A percentile compares a stretch with the other conserved stretches of the same genome.
phyloP scores from a whole-genome alignment of 495 filamentous ascomycete species.

The Chaetomium fimeti region DNA sequence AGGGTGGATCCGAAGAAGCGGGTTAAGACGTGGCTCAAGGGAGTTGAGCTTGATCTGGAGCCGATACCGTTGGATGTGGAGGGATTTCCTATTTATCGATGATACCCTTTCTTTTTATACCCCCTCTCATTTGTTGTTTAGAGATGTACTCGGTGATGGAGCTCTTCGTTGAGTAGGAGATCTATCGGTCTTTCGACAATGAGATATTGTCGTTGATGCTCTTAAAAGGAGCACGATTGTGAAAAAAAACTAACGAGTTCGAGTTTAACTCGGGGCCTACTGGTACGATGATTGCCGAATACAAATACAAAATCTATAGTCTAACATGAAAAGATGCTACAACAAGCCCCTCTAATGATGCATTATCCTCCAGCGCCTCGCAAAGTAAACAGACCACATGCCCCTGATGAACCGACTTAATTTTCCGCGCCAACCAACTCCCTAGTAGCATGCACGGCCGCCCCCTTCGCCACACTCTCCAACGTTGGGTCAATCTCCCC shows the following conservation, averaged over 20 bases:
- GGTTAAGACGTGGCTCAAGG: conserved; percentile 30
- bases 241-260: too few species aligned
- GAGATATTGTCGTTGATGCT: too few species aligned
- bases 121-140: not conserved
- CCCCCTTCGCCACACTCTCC: conserved; percentile 11
- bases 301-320: not conserved
- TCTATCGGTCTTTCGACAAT: too few species aligned
- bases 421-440: not conserved
- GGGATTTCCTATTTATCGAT: conserved; percentile 27
- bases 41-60: conserved; percentile 18
- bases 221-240: too few species aligned
- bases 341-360: not conserved
- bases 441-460: not conserved
- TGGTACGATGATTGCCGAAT: too few species aligned
- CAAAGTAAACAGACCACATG: not conserved
- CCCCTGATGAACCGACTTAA: not conserved
- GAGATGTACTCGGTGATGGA: too few species aligned
- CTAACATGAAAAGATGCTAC: not conserved
- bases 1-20: conserved; percentile 27
- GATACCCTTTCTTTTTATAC: conserved; percentile 4
- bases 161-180: too few species aligned
- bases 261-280: too few species aligned
- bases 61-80: conserved; percentile 20
- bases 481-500: conserved; percentile 43
- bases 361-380: not conserved